These are phyloP conservation scores for Salvia splendens DNA, from an alignment of 257 asterid genomes.

Conservation along the genomic window DNA sequence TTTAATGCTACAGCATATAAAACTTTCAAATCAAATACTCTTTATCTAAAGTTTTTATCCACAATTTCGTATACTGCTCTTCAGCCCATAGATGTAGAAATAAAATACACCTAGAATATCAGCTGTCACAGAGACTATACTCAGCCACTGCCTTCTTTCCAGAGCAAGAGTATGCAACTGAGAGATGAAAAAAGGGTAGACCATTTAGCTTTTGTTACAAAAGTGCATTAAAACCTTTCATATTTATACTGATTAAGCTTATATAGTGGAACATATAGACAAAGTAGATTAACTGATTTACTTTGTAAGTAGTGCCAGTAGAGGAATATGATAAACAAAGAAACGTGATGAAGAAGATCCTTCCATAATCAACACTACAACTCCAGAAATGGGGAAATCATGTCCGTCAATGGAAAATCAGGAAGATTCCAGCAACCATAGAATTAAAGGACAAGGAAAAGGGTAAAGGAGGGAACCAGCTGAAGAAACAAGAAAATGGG, in stretches of 20 bases:
- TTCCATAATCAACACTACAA: neutral
- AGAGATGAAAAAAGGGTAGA: neutral
- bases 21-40: neutral
- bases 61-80: neutral
- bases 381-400: neutral
- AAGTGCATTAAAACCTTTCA: neutral
- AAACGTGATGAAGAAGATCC: neutral
- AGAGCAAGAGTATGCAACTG: constrained; percentile 2
- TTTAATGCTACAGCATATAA: constrained; percentile 4
- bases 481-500: neutral
- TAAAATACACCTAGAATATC: neutral
- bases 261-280: neutral
- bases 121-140: constrained; percentile 7
- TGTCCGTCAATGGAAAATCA: neutral
- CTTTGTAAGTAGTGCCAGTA: neutral
- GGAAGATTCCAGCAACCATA: neutral
- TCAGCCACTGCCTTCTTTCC: constrained; percentile 4
- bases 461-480: neutral
- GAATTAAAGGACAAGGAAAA: neutral
- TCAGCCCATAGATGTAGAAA: constrained; percentile 4
- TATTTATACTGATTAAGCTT: neutral
- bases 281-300: neutral
- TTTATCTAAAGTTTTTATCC: constrained; percentile 10
- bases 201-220: neutral
- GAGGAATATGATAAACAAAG: neutral